Evolutionary conservation across 108 stramenopile species (phyloP), one percentile per base, ranked within the genome.

Genomic region (Cyclostephanos tholiformis): DNA sequence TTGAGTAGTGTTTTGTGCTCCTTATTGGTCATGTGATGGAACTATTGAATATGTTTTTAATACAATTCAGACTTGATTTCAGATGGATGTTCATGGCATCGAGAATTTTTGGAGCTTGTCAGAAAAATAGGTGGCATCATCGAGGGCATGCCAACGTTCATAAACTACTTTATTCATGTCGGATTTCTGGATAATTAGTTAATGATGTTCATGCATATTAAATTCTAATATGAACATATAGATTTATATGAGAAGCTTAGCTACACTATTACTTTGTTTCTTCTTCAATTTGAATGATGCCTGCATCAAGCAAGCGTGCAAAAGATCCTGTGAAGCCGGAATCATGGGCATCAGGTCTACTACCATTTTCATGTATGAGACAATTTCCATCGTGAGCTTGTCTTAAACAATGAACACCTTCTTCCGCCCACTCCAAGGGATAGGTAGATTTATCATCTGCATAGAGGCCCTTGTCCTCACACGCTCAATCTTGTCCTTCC

Each of bases 11-110:
- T 77, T 64, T 44, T 53, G 76, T 1, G 76, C 76, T 12, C 76
- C 70, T 10, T 77, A 77, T 19, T 77, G 70, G 70, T 56, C 63
- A 12, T 63, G 62, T 56, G 76, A 77, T 65, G 76, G 76, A 17
- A 39, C 75, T n/a, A 76, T 76, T 52, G 75, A 76, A 44, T 76
- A 76, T 63, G 44, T 63, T 6, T 76, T 76, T 49, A 76, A 76
- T 53, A 76, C 75, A 2, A 63, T 76, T 8, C 75, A 76, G 3
- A 66, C 74, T 9, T 0, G 43, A 11, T 36, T 63, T 0, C 35
- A 63, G 61, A 10, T 53, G 19, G 29, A 63, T 63, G 12, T 20
- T 0, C 4, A 35, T 23, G 26, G 17, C 3, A 20, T 66, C 23
- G 62, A 51, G n/a, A n/a, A n/a, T n/a, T n/a, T n/a, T n/a, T 12